Percentiles rank a stretch among this genome's conserved stretches.
Evolutionary conservation across 2,329 filamentous ascomycete species (phyloP).

Genomic region (Metarhizium sp.): DNA sequence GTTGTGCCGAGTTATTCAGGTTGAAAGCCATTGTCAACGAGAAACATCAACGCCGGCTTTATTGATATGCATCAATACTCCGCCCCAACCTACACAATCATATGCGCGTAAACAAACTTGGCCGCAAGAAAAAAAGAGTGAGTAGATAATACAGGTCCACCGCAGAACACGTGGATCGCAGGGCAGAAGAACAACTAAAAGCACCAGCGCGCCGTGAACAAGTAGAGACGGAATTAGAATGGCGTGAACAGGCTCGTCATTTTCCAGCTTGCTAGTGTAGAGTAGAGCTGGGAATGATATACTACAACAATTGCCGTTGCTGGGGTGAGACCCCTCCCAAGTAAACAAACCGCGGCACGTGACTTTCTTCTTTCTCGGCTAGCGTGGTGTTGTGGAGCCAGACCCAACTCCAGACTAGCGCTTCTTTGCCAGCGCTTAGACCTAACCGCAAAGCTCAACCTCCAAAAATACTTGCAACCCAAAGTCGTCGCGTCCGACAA

Average conservation of each 20-base stretch:
- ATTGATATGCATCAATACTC: slow-evolving; percentile 1
- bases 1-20: slow-evolving; percentile 42
- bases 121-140: background rate
- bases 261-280: background rate
- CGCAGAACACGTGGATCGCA: background rate
- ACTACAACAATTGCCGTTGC: slow-evolving; percentile 16
- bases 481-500: background rate
- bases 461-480: background rate
- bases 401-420: background rate
- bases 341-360: slow-evolving; percentile 20
- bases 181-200: slow-evolving; percentile 13
- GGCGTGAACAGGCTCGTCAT: slow-evolving; percentile 12
- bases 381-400: background rate
- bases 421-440: background rate
- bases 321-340: slow-evolving; percentile 14
- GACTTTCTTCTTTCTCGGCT: slow-evolving; percentile 3
- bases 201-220: slow-evolving; percentile 13
- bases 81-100: background rate
- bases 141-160: background rate
- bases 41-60: slow-evolving; percentile 11
- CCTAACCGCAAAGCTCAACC: background rate
- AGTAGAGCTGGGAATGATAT: background rate
- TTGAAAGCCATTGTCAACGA: slow-evolving; percentile 24
- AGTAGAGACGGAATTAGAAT: slow-evolving; percentile 14
- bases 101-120: slow-evolving; percentile 13